Evolutionary conservation across 768 basidiomycete species (phyloP).

Genomic region (Porphyrellus cyaneotinctus): DNA sequence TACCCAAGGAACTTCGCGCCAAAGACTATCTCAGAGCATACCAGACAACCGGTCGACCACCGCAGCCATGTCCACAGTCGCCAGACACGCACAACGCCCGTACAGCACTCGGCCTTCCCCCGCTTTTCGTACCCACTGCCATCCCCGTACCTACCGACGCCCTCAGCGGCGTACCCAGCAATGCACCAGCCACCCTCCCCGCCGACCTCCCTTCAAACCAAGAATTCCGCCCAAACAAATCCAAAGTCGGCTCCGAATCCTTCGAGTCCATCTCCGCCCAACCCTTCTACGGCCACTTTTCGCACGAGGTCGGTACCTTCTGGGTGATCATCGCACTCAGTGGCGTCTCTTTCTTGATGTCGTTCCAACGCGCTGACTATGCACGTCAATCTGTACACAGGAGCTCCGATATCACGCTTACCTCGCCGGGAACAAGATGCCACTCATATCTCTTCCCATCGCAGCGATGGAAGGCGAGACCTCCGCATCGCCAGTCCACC

Average conservation of each 20-base stretch:
- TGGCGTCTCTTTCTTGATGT: not conserved
- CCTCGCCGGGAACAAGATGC: slow-evolving; percentile 14
- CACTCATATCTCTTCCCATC: not conserved
- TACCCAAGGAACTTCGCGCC: slow-evolving; percentile 48
- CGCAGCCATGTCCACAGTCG: slow-evolving; percentile 44
- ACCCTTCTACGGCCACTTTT: slow-evolving; percentile 34
- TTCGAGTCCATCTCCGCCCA: slow-evolving; percentile 40
- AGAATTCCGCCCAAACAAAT: slow-evolving; percentile 27
- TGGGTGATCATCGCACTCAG: not conserved
- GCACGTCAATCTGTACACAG: slow-evolving; percentile 27
- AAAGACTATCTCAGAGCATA: slow-evolving; percentile 54
- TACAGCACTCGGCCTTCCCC: slow-evolving; percentile 43
- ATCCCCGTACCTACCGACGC: slow-evolving; percentile 13
- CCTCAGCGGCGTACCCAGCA: not conserved
- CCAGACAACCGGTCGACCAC: slow-evolving; percentile 42
- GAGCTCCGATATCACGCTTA: slow-evolving; percentile 45
- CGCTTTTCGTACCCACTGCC: slow-evolving; percentile 45
- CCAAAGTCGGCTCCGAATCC: slow-evolving; percentile 15
- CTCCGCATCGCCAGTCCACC: not conserved
- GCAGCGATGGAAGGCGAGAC: slow-evolving; percentile 1
- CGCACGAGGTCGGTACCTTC: slow-evolving; percentile 39
- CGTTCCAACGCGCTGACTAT: slow-evolving; percentile 12
- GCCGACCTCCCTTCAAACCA: slow-evolving; percentile 19
- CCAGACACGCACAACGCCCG: slow-evolving; percentile 46
- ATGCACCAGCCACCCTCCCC: slow-evolving; percentile 6